These are phyloP conservation scores for Cladorrhinum sp. DNA, from an alignment of 2,329 filamentous ascomycete genomes.

Conservation along the genomic window DNA sequence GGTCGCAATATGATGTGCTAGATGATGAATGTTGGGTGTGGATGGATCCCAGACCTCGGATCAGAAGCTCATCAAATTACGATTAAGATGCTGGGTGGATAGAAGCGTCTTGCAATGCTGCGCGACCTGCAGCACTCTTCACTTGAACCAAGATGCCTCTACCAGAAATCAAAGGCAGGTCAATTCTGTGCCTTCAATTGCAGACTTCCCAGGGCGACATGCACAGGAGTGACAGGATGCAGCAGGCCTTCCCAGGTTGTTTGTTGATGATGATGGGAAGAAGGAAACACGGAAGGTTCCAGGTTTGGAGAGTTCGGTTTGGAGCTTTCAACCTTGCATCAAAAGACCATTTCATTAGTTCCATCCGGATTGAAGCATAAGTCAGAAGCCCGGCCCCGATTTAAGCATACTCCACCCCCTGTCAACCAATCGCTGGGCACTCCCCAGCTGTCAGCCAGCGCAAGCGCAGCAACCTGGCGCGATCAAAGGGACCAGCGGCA, in stretches of 20 bases:
- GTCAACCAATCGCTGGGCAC: conserved; percentile 4
- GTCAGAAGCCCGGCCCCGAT: background rate
- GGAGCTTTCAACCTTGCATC: conserved; percentile 20
- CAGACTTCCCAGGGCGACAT: background rate
- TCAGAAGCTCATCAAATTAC: conserved; percentile 10
- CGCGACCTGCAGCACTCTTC: background rate
- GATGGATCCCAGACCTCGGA: background rate
- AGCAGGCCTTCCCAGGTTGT: conserved; percentile 1
- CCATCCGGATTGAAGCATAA: conserved; percentile 1
- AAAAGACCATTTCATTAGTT: conserved; percentile 11
- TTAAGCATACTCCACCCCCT: conserved; percentile 8
- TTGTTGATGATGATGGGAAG: conserved; percentile 13
- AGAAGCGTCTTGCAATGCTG: background rate
- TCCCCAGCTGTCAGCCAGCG: conserved; percentile 10
- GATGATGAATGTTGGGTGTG: background rate
- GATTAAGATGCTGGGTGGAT: conserved; percentile 11
- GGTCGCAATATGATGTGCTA: background rate
- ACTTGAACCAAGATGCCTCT: background rate
- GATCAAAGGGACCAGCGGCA: conserved; percentile 11
- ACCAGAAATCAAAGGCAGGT: background rate
- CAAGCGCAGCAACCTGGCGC: conserved; percentile 23
- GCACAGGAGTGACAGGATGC: background rate
- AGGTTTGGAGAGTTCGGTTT: conserved; percentile 15
- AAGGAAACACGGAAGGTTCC: conserved; percentile 12
- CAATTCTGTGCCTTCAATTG: background rate